Evolutionary conservation across 768 basidiomycete species (phyloP).

Genomic region (Candolleomyces eurysporus): DNA sequence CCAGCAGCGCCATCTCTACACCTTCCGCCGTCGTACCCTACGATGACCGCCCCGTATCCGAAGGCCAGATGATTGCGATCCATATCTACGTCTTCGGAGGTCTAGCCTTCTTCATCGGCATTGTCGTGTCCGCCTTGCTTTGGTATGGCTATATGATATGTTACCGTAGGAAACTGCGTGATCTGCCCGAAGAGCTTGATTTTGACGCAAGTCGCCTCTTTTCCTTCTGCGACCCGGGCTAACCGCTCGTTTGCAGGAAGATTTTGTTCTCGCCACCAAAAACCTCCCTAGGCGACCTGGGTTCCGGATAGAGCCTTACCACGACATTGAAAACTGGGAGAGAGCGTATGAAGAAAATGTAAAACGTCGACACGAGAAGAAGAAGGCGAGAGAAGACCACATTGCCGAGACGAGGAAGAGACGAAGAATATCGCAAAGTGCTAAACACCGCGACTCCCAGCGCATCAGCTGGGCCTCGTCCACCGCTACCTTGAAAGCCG

Average conservation of each 20-base stretch:
- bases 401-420: neutral
- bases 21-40: slow-evolving; percentile 4
- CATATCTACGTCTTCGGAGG: slow-evolving; percentile 30
- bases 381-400: neutral
- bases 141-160: slow-evolving; percentile 26
- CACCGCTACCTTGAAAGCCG: slow-evolving; percentile 19
- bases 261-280: slow-evolving; percentile 9
- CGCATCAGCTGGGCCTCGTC: slow-evolving; percentile 31
- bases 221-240: slow-evolving; percentile 17
- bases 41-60: slow-evolving; percentile 16
- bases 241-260: slow-evolving; percentile 1
- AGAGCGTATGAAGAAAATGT: neutral
- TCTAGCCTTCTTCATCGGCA: slow-evolving; percentile 23
- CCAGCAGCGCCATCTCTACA: neutral
- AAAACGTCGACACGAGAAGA: neutral
- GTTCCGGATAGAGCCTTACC: neutral
- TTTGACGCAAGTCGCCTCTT: slow-evolving; percentile 17
- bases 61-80: slow-evolving; percentile 20
- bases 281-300: neutral
- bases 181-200: slow-evolving; percentile 25
- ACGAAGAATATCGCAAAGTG: neutral
- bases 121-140: slow-evolving; percentile 16
- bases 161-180: slow-evolving; percentile 21
- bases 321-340: neutral
- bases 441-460: slow-evolving; percentile 13